A percentile compares a stretch with the other conserved stretches of the same genome.
Conservation (phyloP, 306 rosid genomes). For the Arachis hypogaea region DNA sequence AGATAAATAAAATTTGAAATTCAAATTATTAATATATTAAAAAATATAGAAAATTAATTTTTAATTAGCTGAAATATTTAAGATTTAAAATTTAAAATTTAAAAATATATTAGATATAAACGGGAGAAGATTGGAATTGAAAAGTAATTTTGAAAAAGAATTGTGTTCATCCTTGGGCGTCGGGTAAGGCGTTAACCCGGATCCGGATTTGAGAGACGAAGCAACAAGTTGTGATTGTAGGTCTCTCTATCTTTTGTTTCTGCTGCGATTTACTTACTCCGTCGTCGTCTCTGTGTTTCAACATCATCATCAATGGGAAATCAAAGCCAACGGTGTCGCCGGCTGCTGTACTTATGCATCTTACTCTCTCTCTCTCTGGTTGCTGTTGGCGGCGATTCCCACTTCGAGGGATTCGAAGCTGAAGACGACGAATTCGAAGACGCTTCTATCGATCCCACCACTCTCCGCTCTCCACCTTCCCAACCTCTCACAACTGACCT, state of each 20-base stretch:
- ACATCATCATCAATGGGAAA: constrained; percentile 24
- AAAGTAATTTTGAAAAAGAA: too few species aligned
- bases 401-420: constrained; percentile 88
- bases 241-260: neutral
- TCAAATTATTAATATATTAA: too few species aligned
- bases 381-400: constrained; percentile 47
- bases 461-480: constrained; percentile 65
- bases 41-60: too few species aligned
- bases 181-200: constrained; percentile 3
- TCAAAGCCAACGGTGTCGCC: constrained; percentile 20
- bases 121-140: too few species aligned
- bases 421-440: constrained; percentile 67
- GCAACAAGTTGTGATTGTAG: too few species aligned
- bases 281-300: neutral
- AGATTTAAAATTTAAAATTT: too few species aligned
- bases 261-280: neutral
- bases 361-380: constrained; percentile 10
- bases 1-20: too few species aligned
- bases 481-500: constrained; percentile 53
- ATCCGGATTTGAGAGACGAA: too few species aligned
- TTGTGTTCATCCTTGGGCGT: neutral
- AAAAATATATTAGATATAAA: too few species aligned
- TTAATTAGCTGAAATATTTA: too few species aligned
- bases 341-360: neutral
- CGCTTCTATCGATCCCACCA: constrained; percentile 49